phyloP scores from a whole-genome alignment of 306 rosid genomes.

The Rosa persica region DNA sequence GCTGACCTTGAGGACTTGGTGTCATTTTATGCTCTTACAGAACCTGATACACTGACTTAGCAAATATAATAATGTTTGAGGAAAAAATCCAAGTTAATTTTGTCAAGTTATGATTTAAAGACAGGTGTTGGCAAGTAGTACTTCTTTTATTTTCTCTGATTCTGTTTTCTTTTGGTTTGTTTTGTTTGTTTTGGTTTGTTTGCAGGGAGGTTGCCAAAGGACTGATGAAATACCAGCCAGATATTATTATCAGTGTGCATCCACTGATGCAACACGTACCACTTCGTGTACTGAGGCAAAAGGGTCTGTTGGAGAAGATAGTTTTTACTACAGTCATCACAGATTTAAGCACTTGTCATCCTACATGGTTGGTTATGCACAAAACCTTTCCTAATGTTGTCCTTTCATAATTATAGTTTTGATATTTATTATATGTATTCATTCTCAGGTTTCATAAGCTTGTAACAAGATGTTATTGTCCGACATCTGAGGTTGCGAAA shows the following conservation, averaged over 20 bases:
- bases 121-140: neutral
- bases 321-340: conserved; percentile 95
- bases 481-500: conserved; percentile 76
- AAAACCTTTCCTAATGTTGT: conserved; percentile 1
- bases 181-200: conserved; percentile 1
- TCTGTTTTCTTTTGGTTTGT: neutral
- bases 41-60: neutral
- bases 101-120: conserved; percentile 9
- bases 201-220: conserved; percentile 86
- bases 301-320: conserved; percentile 84
- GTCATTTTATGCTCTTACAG: neutral
- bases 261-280: conserved; percentile 99
- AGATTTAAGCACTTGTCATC: conserved; percentile 99
- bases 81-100: neutral
- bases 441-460: conserved; percentile 92
- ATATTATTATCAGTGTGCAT: conserved; percentile 95
- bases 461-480: conserved; percentile 98
- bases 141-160: conserved; percentile 11
- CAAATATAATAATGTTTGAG: neutral
- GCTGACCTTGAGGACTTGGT: neutral
- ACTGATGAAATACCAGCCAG: conserved; percentile 94
- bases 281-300: conserved; percentile 82
- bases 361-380: conserved; percentile 74
- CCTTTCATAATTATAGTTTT: conserved; percentile 24
- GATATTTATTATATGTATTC: conserved; percentile 27